Evolutionary conservation across 2,329 filamentous ascomycete genomes (phyloP).

Genomic region (Monilinia aucupariae): DNA sequence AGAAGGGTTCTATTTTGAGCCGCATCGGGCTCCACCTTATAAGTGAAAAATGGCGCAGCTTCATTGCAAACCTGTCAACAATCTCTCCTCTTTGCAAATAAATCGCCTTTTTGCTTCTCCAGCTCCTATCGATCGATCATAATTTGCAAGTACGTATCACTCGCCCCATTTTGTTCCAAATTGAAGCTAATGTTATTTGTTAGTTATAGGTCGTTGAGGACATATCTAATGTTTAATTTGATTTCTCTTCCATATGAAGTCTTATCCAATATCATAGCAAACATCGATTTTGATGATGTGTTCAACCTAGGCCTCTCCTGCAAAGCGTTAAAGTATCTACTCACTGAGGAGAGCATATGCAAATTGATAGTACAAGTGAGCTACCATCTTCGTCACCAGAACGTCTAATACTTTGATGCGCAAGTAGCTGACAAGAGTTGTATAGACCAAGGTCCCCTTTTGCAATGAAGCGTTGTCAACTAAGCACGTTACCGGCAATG

Average conservation of each 20-base stretch:
- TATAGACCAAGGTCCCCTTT: slow-evolving; percentile 30
- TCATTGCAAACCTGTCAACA: neutral
- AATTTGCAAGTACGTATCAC: neutral
- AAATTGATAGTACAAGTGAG: slow-evolving; percentile 31
- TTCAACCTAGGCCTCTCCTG: slow-evolving; percentile 31
- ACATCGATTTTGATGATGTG: slow-evolving; percentile 32
- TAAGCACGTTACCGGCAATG: slow-evolving; percentile 31
- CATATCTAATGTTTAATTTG: slow-evolving; percentile 29
- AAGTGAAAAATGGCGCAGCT: neutral
- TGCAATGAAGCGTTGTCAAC: slow-evolving; percentile 29
- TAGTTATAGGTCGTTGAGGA: neutral
- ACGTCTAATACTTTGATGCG: neutral
- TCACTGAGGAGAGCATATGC: slow-evolving; percentile 32
- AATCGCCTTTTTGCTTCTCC: neutral
- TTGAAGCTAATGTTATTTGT: neutral
- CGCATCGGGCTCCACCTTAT: neutral
- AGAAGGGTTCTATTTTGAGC: neutral
- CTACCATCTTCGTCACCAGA: neutral
- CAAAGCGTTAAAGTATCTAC: slow-evolving; percentile 27
- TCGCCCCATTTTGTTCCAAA: neutral
- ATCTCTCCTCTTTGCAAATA: neutral
- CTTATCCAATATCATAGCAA: slow-evolving; percentile 28
- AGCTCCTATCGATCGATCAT: neutral
- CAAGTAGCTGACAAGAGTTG: slow-evolving; percentile 6
- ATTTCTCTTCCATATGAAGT: slow-evolving; percentile 33